Base-by-base conservation (phyloP, 2,329 filamentous ascomycete species). In the Colletotrichum noveboracense region DNA sequence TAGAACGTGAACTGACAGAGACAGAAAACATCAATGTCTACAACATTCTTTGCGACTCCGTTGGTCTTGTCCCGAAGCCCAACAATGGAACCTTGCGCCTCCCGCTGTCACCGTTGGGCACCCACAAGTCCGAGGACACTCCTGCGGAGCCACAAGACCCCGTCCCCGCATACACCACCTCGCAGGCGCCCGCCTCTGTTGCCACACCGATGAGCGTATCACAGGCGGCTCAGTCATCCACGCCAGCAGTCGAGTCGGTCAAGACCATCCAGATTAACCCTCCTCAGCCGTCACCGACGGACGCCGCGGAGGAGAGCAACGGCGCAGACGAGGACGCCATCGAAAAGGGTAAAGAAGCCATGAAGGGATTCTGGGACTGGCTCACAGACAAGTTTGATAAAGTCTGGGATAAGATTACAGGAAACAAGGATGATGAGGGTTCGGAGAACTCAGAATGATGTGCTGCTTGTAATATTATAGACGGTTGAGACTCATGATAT, bases 1-100 rank as follows among this genome's bases (percentile, higher is more conserved):
- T 14, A 9, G 32, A 62, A 38, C 38, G 75, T 21, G 38, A 26
- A 61, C 77, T 85, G 82, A 85, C 81, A 77, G 5, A 7, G 7
- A 28, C 79, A 96, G 94, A 98, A 91, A 98, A 98, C 78, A 96
- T 92, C 75, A 94, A 98, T 80, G 94, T 98, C 10, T 98, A 98
- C 86, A 98, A 98, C 81, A 95, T 98, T 77, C 85, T 98, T 60
- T 98, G 96, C 83, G 96, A 98, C 84, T 96, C 95, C 1, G 85
- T 98, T 30, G 93, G 93, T 14, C 87, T 98, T 73, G 83, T 82
- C 5, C 94, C 96, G 0, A 89, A 89, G 70, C 91, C 94, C 1
- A 98, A 98, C 83, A 98, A 98, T 81, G 96, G 96, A 66, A 98
- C 96, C 0, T 86, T 98, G 7, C 89, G 93, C 13, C 88, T 96